Evolutionary conservation across 106 monocot genomes (phyloP).

Genomic region (Iris macrosiphon): DNA sequence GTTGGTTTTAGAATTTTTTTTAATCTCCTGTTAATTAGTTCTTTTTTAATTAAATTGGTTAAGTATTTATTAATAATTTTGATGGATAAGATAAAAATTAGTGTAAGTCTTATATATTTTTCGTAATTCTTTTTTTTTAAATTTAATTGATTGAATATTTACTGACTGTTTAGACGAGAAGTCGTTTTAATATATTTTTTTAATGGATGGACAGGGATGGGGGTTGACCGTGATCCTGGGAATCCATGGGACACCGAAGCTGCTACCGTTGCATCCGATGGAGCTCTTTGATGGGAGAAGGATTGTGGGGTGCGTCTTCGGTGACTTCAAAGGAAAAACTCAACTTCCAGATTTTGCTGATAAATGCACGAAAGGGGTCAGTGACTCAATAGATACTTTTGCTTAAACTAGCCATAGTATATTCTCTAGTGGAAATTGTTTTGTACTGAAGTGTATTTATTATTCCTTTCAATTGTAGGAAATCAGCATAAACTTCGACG

Average conservation of each 20-base stretch:
- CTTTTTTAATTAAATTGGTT: no score
- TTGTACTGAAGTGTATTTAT: not conserved
- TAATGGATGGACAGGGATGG: slow-evolving; percentile 87
- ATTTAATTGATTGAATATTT: no score
- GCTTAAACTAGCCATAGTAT: not conserved
- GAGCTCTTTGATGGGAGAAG: slow-evolving; percentile 68
- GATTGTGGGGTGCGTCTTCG: slow-evolving; percentile 49
- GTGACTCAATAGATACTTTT: not conserved
- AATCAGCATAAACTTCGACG: slow-evolving; percentile 61
- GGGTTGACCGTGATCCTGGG: slow-evolving; percentile 62
- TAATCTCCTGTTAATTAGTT: no score
- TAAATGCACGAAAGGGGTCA: slow-evolving; percentile 47
- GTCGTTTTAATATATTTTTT: no score
- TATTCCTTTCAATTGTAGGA: slow-evolving; percentile 24
- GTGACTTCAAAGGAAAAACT: slow-evolving; percentile 75
- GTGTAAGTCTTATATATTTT: no score
- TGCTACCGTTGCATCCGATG: slow-evolving; percentile 81
- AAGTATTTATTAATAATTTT: no score
- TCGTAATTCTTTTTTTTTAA: no score
- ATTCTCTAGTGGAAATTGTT: no score
- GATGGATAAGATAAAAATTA: no score
- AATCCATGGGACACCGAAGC: slow-evolving; percentile 41
- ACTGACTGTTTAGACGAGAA: no score
- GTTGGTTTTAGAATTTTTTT: no score
- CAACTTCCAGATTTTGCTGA: slow-evolving; percentile 50